Conservation (phyloP, 768 basidiomycete species). For the Melanogaster broomeanus region DNA sequence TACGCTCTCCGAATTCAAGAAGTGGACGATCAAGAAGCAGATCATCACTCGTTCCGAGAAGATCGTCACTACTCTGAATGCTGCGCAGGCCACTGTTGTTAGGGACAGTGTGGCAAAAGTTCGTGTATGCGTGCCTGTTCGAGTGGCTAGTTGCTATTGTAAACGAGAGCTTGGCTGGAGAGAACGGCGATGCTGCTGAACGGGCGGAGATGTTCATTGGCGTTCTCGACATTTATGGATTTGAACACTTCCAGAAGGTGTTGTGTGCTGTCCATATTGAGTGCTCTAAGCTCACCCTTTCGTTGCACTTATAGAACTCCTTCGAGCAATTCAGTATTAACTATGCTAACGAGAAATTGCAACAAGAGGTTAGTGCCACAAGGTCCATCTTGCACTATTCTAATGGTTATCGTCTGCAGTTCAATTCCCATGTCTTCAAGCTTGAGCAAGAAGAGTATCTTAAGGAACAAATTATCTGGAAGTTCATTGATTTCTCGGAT, state of each 20-base stretch:
- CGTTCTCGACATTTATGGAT: conserved; percentile 96
- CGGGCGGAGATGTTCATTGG: conserved; percentile 98
- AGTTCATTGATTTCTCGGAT: conserved; percentile 98
- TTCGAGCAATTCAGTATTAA: conserved; percentile 99
- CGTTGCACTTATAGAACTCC: conserved; percentile 57
- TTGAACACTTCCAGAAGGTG: conserved; percentile 96
- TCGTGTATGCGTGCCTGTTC: conserved; percentile 97
- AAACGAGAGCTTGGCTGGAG: conserved; percentile 96
- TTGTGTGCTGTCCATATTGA: neutral
- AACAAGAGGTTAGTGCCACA: conserved; percentile 79
- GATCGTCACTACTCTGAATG: conserved; percentile 86
- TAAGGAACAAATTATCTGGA: conserved; percentile 99
- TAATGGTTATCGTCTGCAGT: conserved; percentile 48
- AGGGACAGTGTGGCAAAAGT: conserved; percentile 97
- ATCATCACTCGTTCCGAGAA: conserved; percentile 93
- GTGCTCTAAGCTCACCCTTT: conserved; percentile 4
- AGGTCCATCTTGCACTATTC: neutral
- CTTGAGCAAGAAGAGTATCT: conserved; percentile 99
- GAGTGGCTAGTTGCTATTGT: conserved; percentile 98
- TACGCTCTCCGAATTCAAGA: conserved; percentile 91
- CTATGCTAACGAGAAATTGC: conserved; percentile 97
- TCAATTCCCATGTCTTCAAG: conserved; percentile 99
- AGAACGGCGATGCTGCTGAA: conserved; percentile 86
- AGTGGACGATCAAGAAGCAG: conserved; percentile 99
- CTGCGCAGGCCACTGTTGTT: conserved; percentile 89